These are phyloP conservation scores for Mucor sp. DNA, from an alignment of 371 early-diverging fungal genomes.

Conservation along the genomic window DNA sequence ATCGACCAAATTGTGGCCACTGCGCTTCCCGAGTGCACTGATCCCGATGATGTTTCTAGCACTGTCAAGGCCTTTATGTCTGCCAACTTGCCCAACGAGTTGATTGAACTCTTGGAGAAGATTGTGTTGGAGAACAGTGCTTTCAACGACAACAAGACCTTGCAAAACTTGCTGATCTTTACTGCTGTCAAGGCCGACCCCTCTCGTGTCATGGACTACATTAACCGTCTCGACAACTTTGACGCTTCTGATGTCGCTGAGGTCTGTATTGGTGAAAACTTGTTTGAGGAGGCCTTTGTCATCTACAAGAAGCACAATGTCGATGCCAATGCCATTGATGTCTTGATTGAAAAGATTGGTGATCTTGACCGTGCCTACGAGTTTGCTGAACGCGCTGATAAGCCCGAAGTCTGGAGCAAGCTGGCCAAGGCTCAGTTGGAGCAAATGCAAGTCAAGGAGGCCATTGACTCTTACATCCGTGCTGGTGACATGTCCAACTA, in stretches of 20 bases:
- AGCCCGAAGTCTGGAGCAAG: conserved; percentile 91
- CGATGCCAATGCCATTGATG: conserved; percentile 84
- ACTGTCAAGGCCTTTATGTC: conserved; percentile 98
- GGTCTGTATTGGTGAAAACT: conserved; percentile 84
- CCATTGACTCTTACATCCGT: conserved; percentile 95
- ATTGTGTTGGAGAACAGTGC: conserved; percentile 88
- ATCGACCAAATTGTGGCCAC: conserved; percentile 92
- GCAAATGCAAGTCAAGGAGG: conserved; percentile 88
- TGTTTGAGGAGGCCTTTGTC: conserved; percentile 95
- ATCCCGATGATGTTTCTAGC: conserved; percentile 95
- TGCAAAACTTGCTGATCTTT: conserved; percentile 96
- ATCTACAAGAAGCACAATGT: conserved; percentile 94
- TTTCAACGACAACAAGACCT: conserved; percentile 93
- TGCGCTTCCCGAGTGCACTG: conserved; percentile 93
- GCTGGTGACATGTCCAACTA: conserved; percentile 92
- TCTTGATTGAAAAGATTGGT: conserved; percentile 89
- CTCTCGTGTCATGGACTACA: conserved; percentile 91
- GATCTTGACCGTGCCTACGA: conserved; percentile 95
- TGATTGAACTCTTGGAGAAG: conserved; percentile 96
- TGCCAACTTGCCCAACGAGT: conserved; percentile 92
- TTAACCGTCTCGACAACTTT: conserved; percentile 91
- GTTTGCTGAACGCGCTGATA: conserved; percentile 90
- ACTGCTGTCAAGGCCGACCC: conserved; percentile 97
- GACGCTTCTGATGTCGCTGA: conserved; percentile 96
- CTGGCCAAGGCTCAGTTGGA: conserved; percentile 95